Base-by-base conservation (phyloP, 805 yeast species). In the Priceomyces carsonii region DNA sequence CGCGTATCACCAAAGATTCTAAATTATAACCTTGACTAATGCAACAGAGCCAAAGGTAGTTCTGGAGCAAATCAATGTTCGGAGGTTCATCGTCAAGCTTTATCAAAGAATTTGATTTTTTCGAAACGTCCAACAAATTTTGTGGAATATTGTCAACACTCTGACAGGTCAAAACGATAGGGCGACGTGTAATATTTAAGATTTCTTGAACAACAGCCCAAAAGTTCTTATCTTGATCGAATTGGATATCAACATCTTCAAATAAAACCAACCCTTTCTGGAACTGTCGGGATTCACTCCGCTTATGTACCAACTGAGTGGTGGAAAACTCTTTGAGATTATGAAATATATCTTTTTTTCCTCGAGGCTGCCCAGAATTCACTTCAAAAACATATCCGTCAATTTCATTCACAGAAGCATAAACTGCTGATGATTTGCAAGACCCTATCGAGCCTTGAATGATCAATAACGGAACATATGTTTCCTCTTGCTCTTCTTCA, bases 181-280 rank as follows among this genome's bases (percentile, higher is more conserved):
- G 95, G 35, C 90, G 62, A 44, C 86, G 67, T 0, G 87, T 72
- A 12, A 74, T 70, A 23, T 69, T 66, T 25, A 88, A 57, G 9
- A 86, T 68, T 32, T 77, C 81, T 29, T 73, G 75, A 2, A 88
- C 69, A 2, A 82, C 79, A 1, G 69, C 51, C 96, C 97, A 93
- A 52, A 91, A 90, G 2, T 79, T 79, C 38, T 75, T 77, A 49
- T 93, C 98, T 20, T 75, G 79, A 35, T 79, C 87, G 49, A 83
- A 87, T 13, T 90, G 55, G 8, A 86, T 66, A 53, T 91, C 96
- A 26, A 85, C 90, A 49, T 91, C 96, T 47, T 90, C 96, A 38
- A 91, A 69, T 21, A 93, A 58, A 3, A 93, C 80, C 5, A 88
- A 63, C 6, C 91, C 89, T 39, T 77, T 71, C 40, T 73, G 79